These are phyloP conservation scores for Rhynchosporium agropyri DNA, from an alignment of 2,329 filamentous ascomycete species.

Conservation along the genomic window DNA sequence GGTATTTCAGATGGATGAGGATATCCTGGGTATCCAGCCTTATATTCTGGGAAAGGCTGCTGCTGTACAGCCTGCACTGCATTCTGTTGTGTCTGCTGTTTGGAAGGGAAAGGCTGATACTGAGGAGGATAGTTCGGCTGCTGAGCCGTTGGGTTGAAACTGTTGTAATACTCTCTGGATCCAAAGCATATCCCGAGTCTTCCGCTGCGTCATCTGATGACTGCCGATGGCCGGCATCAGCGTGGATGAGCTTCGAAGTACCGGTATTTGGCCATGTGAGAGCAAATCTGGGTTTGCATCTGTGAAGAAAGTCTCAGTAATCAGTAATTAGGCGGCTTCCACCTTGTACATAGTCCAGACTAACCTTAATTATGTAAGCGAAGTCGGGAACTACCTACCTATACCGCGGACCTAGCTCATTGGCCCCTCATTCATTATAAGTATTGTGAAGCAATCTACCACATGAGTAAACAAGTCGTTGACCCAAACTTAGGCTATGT, in stretches of 20 bases:
- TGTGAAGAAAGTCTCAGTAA: constrained; percentile 6
- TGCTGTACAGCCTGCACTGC: constrained; percentile 14
- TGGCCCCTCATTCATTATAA: neutral
- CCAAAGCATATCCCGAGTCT: neutral
- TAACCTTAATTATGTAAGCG: constrained; percentile 9
- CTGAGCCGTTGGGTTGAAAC: constrained; percentile 19
- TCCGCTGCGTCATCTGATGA: constrained; percentile 10
- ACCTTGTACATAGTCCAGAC: neutral
- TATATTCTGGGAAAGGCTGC: constrained; percentile 14
- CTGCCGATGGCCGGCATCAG: constrained; percentile 8
- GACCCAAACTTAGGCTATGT: too few species aligned
- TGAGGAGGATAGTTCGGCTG: constrained; percentile 17
- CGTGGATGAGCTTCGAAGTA: neutral
- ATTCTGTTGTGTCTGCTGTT: constrained; percentile 14
- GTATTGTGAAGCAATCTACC: constrained; percentile 9
- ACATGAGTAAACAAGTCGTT: too few species aligned
- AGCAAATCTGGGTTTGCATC: neutral
- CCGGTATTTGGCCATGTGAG: neutral
- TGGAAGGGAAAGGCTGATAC: constrained; percentile 14
- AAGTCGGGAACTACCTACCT: neutral
- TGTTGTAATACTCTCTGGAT: constrained; percentile 31
- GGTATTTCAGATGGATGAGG: constrained; percentile 7
- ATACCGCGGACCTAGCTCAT: neutral
- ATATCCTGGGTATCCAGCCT: constrained; percentile 15
- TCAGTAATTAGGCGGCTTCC: neutral